phyloP scores from a whole-genome alignment of 2,329 filamentous ascomycete species.

The Xylariaceae sp. region DNA sequence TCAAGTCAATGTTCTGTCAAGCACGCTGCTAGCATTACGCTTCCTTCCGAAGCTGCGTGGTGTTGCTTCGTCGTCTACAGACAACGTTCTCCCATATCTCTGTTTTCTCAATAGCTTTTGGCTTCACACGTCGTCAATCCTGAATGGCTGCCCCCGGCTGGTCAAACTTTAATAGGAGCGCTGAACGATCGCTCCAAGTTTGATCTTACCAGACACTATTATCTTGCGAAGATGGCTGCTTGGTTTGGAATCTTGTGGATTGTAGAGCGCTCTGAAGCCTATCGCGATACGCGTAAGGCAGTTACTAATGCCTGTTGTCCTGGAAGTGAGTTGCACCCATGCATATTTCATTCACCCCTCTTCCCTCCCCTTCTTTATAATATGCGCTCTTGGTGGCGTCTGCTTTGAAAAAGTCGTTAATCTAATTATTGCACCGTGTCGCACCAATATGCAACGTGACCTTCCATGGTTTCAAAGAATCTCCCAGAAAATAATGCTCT shows the following conservation, averaged over 20 bases:
- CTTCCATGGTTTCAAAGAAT: constrained; percentile 3
- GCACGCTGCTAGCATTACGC: constrained; percentile 6
- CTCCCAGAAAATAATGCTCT: neutral
- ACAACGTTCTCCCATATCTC: neutral
- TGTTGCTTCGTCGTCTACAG: neutral
- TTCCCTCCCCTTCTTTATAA: no score
- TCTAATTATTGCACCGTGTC: neutral
- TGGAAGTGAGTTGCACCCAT: neutral
- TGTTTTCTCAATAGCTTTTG: neutral
- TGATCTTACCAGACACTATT: constrained; percentile 5
- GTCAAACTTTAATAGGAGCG: neutral
- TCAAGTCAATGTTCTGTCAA: constrained; percentile 10
- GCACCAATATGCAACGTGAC: constrained; percentile 12
- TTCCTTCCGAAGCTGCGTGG: constrained; percentile 8
- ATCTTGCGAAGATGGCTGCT: constrained; percentile 6
- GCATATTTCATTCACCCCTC: no score
- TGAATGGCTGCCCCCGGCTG: neutral
- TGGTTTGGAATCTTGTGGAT: constrained; percentile 5
- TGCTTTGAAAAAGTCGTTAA: neutral
- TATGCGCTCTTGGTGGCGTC: no score
- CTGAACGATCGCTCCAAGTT: constrained; percentile 8
- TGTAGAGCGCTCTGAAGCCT: neutral
- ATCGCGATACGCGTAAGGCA: neutral
- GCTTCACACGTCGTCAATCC: neutral
- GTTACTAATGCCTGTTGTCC: constrained; percentile 8